These are phyloP conservation scores for Dendrobium huoshanense DNA, from an alignment of 106 monocot genomes.

Conservation along the genomic window DNA sequence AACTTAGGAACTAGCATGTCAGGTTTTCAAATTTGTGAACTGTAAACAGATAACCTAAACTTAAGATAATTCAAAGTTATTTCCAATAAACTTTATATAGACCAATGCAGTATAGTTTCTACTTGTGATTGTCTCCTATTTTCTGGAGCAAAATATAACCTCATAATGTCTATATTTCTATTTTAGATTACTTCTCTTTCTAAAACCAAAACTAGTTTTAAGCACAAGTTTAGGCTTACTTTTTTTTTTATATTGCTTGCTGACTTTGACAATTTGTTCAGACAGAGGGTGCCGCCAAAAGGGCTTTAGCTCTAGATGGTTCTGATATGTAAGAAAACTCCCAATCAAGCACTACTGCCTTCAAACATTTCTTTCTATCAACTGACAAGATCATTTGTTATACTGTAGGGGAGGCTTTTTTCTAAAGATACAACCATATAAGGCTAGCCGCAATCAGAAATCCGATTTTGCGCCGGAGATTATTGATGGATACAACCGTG, in stretches of 20 bases:
- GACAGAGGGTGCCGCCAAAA: slow-evolving; percentile 96
- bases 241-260: neutral
- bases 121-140: no score
- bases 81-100: no score
- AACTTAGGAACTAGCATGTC: no score
- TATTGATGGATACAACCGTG: slow-evolving; percentile 83
- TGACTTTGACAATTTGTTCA: slow-evolving; percentile 18
- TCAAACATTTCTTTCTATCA: neutral
- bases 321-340: slow-evolving; percentile 79
- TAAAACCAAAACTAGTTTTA: neutral
- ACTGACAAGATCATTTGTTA: neutral
- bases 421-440: slow-evolving; percentile 88
- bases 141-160: no score
- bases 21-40: no score
- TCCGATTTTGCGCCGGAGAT: slow-evolving; percentile 64
- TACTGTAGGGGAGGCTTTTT: slow-evolving; percentile 86
- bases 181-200: neutral
- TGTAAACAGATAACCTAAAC: no score
- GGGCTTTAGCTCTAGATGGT: slow-evolving; percentile 86
- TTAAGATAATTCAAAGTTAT: no score
- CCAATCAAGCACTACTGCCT: neutral
- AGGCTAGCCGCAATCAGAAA: slow-evolving; percentile 28
- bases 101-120: no score
- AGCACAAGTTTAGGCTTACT: neutral
- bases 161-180: no score